phyloP scores from a whole-genome alignment of 1,284 basidiomycete genomes.

The Serendipita sp. region DNA sequence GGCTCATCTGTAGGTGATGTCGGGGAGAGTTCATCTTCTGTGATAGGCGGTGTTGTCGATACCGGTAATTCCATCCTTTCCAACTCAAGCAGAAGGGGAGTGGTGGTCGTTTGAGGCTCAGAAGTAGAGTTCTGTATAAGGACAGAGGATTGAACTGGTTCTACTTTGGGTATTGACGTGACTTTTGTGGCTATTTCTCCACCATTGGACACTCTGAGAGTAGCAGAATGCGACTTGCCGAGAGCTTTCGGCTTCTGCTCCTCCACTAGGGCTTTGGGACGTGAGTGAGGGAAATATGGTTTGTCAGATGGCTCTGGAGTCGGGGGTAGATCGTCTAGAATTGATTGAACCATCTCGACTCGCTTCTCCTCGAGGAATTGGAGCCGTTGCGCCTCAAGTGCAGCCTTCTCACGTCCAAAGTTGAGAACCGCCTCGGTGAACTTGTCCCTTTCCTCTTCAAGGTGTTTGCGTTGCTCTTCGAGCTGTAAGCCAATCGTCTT shows the following conservation, averaged over 20 bases:
- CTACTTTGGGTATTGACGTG: not conserved
- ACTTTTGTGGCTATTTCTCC: not conserved
- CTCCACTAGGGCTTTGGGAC: too few species aligned
- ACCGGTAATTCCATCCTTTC: conserved; percentile 1
- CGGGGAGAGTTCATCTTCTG: conserved; percentile 3
- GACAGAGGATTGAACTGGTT: not conserved
- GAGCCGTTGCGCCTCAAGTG: conserved; percentile 51
- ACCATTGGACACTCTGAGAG: too few species aligned
- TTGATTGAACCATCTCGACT: conserved; percentile 45
- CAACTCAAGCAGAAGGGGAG: not conserved
- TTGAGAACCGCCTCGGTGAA: conserved; percentile 50
- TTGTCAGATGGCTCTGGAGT: conserved; percentile 22
- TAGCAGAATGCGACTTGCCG: not conserved
- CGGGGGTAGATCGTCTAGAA: conserved; percentile 42
- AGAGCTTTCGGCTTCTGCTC: not conserved
- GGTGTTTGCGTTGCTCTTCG: conserved; percentile 34
- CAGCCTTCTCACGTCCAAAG: conserved; percentile 49
- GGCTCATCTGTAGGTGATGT: not conserved
- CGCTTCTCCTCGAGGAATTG: conserved; percentile 53
- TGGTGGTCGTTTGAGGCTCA: not conserved
- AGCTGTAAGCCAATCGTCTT: conserved; percentile 41
- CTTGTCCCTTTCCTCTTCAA: conserved; percentile 53
- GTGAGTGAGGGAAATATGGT: not conserved
- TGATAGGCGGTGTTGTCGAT: not conserved
- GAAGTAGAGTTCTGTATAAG: not conserved